Evolutionary conservation across 225 moss, liverwort and hornwort genomes (phyloP), one percentile per base, ranked within the genome.

Genomic region (Sphagnum contortum): DNA sequence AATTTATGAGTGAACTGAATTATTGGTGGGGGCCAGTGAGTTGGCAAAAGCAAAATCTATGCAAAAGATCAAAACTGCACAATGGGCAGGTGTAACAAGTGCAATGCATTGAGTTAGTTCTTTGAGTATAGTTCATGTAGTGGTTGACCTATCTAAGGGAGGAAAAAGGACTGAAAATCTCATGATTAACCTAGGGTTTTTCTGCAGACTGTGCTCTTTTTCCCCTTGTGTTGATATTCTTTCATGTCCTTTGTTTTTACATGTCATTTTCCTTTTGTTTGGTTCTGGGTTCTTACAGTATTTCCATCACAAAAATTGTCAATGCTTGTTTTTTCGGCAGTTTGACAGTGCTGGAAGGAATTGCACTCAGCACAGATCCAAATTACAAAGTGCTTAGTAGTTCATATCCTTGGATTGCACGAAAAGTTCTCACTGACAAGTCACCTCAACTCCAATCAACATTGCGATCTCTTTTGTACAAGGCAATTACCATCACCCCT

Each of bases 381-480:
- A 86, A 87, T 61, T 92, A 96, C 70, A 96, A 96, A 75, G 96
- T 92, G 70, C 76, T 96, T 76, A 87, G 92, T 79, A 96, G 92
- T 68, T 96, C 96, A 6, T 96, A 96, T 75, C 96, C 96, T 63
- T 96, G 96, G 96, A 96, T 96, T 69, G 96, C 96, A 68, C 83
- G 92, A 70, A 96, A 92, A 76, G 96, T 96, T 52, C 88, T 96
- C 50, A 87, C 88, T 57, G 92, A 96, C 64, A 83, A 79, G 66
- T 96, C 96, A 64, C 87, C 92, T 14, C 80, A 92, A 71, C 83
- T 96, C 50, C 83, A 89, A 64, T 79, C 80, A 47, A 92, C 90
- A 64, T 83, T 92, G 67, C 80, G 76, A 48, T 76, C 88, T 64
- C 80, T 96, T 63, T 77, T 96, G 49, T 96, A 96, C 68, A 90